These are phyloP conservation scores for Fraxinus sp. DNA, from an alignment of 305 asterid genomes.

Conservation along the genomic window DNA sequence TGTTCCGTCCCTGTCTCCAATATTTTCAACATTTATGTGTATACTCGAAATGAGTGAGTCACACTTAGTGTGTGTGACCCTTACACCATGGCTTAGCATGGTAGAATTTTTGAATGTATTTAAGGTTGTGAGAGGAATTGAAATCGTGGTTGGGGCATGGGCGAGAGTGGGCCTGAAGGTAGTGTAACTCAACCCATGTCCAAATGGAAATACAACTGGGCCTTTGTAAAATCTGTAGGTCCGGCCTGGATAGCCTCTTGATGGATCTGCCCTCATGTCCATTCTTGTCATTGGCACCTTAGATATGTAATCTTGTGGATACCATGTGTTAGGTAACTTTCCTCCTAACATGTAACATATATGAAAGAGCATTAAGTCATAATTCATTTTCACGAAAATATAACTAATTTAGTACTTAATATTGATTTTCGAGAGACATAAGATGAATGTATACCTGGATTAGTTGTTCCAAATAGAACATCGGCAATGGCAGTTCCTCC, in stretches of 20 bases:
- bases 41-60: conserved; percentile 41
- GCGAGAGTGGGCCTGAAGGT: not conserved
- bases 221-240: conserved; percentile 82
- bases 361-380: not conserved
- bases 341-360: conserved; percentile 45
- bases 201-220: conserved; percentile 73
- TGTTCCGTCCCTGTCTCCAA: conserved; percentile 65
- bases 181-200: conserved; percentile 41
- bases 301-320: conserved; percentile 58
- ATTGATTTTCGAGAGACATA: not conserved
- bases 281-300: conserved; percentile 72
- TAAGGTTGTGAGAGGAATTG: conserved; percentile 21
- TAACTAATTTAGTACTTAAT: not conserved
- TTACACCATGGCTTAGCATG: conserved; percentile 35
- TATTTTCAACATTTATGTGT: conserved; percentile 62
- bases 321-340: conserved; percentile 87
- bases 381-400: not conserved
- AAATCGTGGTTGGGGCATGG: conserved; percentile 26
- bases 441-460: conserved; percentile 57
- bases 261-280: conserved; percentile 69
- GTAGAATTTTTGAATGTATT: conserved; percentile 36
- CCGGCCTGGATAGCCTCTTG: conserved; percentile 82
- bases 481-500: not conserved
- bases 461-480: conserved; percentile 18
- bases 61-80: conserved; percentile 60